Base-by-base conservation (phyloP, 306 rosid genomes). In the Sindora glabra region DNA sequence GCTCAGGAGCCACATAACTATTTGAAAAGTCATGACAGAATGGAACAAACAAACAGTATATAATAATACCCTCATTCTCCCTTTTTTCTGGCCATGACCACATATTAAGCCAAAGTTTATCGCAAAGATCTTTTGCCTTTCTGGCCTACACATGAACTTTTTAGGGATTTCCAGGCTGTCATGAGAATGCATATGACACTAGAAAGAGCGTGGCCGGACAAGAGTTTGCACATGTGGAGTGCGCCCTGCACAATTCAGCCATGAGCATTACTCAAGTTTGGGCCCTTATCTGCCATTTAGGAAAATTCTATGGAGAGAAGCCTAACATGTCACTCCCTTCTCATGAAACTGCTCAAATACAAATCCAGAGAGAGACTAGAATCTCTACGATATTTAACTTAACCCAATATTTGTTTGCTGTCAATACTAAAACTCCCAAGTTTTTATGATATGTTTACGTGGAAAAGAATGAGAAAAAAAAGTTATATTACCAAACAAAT, bases 201-300 rank as follows among this genome's bases (percentile, higher is more conserved):
- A 15, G 48, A 60, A 11, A 29, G 58, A 71, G 77, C 72, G 82
- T 67, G 78, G 33, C 5, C n/a, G 38, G 67, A 44, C 58, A 40
- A 49, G 37, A 26, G 8, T 6, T 2, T 17, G 30, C 82, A 72
- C 78, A 68, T 26, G 48, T 38, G 23, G 34, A 69, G 33, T 56
- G 62, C 25, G 38, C 14, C 6, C 5, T 56, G 36, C 60, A 52
- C 45, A 45, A n/a, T 30, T 18, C 10, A 50, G 56, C 55, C 82
- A 68, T 72, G 78, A 68, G 82, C 50, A 24, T 56, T 14, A 40
- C 75, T 57, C 68, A 34, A 48, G 64, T 41, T 32, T 19, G 62
- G 57, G 25, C 48, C 51, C 65, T 65, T 67, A 64, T 52, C 25
- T 48, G 22, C 77, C 75, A 72, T 69, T 39, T 29, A 33, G 48